phyloP scores from a whole-genome alignment of 805 yeast genomes.

The Yarrowia porcina region DNA sequence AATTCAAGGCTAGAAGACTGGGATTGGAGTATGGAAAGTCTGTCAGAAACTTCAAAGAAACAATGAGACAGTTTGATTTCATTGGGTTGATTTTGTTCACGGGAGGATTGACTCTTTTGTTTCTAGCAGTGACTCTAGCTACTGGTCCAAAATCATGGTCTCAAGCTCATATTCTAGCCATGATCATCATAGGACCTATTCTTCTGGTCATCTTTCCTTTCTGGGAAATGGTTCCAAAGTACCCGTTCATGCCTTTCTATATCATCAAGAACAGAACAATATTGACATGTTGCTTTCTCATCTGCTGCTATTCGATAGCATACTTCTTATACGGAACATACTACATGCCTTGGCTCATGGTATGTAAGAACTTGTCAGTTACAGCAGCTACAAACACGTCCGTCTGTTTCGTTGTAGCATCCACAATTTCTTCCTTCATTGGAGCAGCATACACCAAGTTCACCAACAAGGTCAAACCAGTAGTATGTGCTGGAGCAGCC shows the following conservation, averaged over 20 bases:
- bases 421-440: slow-evolving; percentile 4
- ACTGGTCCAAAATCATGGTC: slow-evolving; percentile 56
- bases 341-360: slow-evolving; percentile 26
- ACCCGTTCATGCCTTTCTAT: slow-evolving; percentile 61
- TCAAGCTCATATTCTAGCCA: slow-evolving; percentile 62
- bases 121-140: slow-evolving; percentile 73
- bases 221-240: slow-evolving; percentile 45
- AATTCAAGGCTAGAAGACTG: neutral
- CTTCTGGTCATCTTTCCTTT: slow-evolving; percentile 54
- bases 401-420: slow-evolving; percentile 10
- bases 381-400: slow-evolving; percentile 25
- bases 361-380: slow-evolving; percentile 17
- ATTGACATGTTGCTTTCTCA: slow-evolving; percentile 13
- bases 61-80: slow-evolving; percentile 63
- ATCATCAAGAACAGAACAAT: slow-evolving; percentile 57
- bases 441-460: slow-evolving; percentile 17
- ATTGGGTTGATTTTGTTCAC: slow-evolving; percentile 58
- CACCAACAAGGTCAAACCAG: slow-evolving; percentile 54
- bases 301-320: slow-evolving; percentile 36
- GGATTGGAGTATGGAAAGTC: slow-evolving; percentile 2
- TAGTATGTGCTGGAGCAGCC: slow-evolving; percentile 55
- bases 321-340: slow-evolving; percentile 24
- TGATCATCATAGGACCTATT: slow-evolving; percentile 65
- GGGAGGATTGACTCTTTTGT: slow-evolving; percentile 57
- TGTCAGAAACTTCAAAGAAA: neutral